Base-by-base conservation (phyloP, 2,329 filamentous ascomycete genomes). In the Pezicula radicicola region DNA sequence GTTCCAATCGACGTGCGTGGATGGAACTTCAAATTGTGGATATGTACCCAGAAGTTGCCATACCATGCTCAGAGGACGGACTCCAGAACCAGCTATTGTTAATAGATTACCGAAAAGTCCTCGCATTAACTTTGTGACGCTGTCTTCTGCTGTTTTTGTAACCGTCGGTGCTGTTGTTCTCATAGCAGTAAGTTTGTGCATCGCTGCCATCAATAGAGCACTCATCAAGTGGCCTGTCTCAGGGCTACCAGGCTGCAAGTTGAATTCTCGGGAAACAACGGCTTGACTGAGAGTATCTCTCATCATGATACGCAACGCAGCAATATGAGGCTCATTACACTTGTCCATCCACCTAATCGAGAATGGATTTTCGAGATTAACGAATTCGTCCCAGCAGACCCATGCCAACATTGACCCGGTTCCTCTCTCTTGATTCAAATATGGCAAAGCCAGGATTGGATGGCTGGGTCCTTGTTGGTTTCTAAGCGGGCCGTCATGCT, bases 331-430 rank as follows among this genome's bases (percentile, higher is more conserved):
- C 6, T 60, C 58, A 16, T 60, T 60, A 36, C 56, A 60, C 40
- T 58, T 64, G 13, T 64, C 62, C 59, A 64, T 61, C 62, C 62
- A 64, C 39, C 62, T 51, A 6, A 63, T 54, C 1, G 46, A 59
- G 28, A 56, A 64, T 19, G 62, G 62, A 27, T 49, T 59, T 47
- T 63, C 43, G 37, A 64, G 62, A 37, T 63, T 60, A 30, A 64
- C 61, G 48, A 64, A 64, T 51, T 64, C 62, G 47, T 64, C 62
- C 61, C 62, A 64, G 46, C 62, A 64, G 6, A 63, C 61, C 61
- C 61, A 64, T 25, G 62, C 62, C 41, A 64, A 44, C 59, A 63
- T 64, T 1, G 62, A 64, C 18, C 62, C 62, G 6, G 36, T 49
- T 18, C 56, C 55, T 36, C 28, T 42, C 13, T 43, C 45, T 39